Conservation (phyloP, 306 rosid species). For the Rubus idaeus region DNA sequence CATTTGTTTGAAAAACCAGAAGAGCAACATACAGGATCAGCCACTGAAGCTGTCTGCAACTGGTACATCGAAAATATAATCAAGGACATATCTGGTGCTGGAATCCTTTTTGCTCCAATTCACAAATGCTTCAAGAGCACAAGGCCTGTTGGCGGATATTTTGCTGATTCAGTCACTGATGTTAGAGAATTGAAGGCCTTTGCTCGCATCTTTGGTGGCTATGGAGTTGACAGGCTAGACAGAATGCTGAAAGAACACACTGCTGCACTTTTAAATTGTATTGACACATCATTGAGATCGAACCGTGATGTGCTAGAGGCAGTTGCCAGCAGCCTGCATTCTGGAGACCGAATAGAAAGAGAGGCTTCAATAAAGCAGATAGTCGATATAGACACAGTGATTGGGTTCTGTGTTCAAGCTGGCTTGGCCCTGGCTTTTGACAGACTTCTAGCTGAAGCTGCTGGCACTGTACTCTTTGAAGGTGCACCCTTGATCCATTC, state of each 20-base stretch:
- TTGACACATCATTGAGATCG: conserved; percentile 84
- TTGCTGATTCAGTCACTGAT: conserved; percentile 98
- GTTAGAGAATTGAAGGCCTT: conserved; percentile 81
- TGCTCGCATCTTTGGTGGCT: conserved; percentile 89
- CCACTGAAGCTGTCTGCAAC: conserved; percentile 83
- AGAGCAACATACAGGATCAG: conserved; percentile 88
- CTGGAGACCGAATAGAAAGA: conserved; percentile 88
- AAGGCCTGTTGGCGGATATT: conserved; percentile 98
- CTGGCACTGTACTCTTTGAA: conserved; percentile 82
- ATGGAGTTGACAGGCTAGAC: conserved; percentile 93
- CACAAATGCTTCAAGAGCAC: conserved; percentile 96
- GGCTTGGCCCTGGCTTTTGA: conserved; percentile 90
- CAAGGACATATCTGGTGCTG: conserved; percentile 91
- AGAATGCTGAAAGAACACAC: conserved; percentile 96
- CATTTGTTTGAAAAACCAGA: conserved; percentile 84
- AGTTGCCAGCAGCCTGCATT: conserved; percentile 77
- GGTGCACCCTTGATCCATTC: conserved; percentile 88
- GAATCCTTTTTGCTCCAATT: conserved; percentile 85
- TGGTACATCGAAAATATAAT: conserved; percentile 97
- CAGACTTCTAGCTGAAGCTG: conserved; percentile 80
- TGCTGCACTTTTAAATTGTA: conserved; percentile 97
- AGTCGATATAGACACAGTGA: conserved; percentile 81
- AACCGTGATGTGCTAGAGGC: conserved; percentile 87
- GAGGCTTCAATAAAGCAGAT: conserved; percentile 84
- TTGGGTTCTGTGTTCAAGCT: conserved; percentile 90